Evolutionary conservation across 2,329 filamentous ascomycete genomes (phyloP), one percentile per base, ranked within the genome.

Genomic region (Chaetomiaceae sp.): DNA sequence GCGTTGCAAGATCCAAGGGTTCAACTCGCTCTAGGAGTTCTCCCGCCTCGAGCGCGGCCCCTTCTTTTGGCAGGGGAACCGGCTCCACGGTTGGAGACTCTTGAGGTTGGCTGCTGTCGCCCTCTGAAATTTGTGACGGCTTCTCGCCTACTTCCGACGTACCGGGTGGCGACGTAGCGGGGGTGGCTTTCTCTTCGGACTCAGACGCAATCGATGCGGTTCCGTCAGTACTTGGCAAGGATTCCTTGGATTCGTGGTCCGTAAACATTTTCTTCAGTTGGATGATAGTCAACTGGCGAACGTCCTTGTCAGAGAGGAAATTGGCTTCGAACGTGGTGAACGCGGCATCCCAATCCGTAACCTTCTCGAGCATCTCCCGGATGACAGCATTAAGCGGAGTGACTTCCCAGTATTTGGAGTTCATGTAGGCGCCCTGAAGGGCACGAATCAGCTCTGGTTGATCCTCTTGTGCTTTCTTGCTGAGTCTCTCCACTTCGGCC

Each of bases 221-320:
- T 37, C 87, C 83, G 45, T 95, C 90, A 11, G 81, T 81, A 6
- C 86, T 82, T 5, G 78, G 77, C 14, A 91, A 73, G 1, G 88
- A 87, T 53, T 89, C 85, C 54, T 87, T 86, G 2, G 89, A 90
- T 58, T 91, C 89, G 62, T 90, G 87, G 67, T 97, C 91, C 7
- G 92, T 82, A 66, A 99, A 99, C 67, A 99, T 89, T 67, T 95
- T 96, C 67, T 89, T 92, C 53, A 99, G 75, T 66, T 99, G 95
- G 57, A 96, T 79, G 54, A 92, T 90, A 11, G 94, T 95, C 56
- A 99, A 75, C 63, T 94, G 85, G 57, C 90, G 82, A 64, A 99
- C 95, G 71, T 99, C 94, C 65, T 95, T 97, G 68, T 99, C 95
- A 0, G 92, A 92, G 63, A 99, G 86, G 71, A 92, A 99, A 62